Conservation (phyloP, 1,284 basidiomycete genomes). For the Bondarzewia mesenterica region DNA sequence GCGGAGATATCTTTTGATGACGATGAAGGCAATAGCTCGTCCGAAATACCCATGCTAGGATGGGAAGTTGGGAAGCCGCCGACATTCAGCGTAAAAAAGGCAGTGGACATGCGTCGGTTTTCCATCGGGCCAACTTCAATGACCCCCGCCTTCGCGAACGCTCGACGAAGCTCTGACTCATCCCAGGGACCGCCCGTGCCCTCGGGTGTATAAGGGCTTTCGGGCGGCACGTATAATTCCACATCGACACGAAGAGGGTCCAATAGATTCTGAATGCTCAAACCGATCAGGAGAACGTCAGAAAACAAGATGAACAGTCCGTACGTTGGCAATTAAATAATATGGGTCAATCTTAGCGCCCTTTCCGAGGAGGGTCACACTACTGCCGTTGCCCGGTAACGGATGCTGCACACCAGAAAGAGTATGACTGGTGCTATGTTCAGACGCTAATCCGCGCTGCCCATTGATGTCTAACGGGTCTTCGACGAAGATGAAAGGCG, state of each 20-base stretch:
- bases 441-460: constrained; percentile 37
- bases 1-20: constrained; percentile 31
- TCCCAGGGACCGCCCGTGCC: constrained; percentile 69
- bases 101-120: constrained; percentile 29
- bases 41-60: constrained; percentile 12
- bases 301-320: constrained; percentile 15
- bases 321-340: constrained; percentile 77
- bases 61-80: constrained; percentile 24
- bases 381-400: constrained; percentile 28
- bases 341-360: constrained; percentile 83
- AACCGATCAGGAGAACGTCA: neutral
- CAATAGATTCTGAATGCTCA: constrained; percentile 48
- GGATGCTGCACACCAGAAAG: constrained; percentile 28
- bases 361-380: constrained; percentile 39
- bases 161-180: constrained; percentile 55
- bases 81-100: constrained; percentile 42
- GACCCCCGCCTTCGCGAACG: constrained; percentile 62
- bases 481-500: constrained; percentile 94
- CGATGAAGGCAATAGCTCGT: constrained; percentile 12
- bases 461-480: constrained; percentile 71
- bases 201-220: constrained; percentile 71
- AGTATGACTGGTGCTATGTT: constrained; percentile 30
- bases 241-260: constrained; percentile 75
- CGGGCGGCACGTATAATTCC: constrained; percentile 49
- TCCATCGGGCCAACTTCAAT: constrained; percentile 47